Percentiles rank a stretch among this genome's conserved stretches.
These are phyloP conservation scores for Linum usitatissimum DNA, from an alignment of 345 rosid genomes.

Conservation along the genomic window DNA sequence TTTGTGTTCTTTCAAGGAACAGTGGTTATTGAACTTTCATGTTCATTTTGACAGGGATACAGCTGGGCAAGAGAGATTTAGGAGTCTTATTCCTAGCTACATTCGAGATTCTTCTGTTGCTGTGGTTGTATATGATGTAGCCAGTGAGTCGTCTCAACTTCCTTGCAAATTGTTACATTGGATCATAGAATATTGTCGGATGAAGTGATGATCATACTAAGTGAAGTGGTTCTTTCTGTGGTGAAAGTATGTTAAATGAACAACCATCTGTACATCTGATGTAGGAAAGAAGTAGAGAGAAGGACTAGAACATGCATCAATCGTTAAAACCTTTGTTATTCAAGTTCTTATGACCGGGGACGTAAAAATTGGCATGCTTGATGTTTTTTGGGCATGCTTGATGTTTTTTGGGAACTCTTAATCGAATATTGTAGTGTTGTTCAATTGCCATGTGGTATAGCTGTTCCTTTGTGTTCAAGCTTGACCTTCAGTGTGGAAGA, in stretches of 20 bases:
- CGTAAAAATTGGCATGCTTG: not conserved
- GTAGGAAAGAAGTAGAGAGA: too few relatives aligned
- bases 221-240: not conserved
- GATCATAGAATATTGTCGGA: too few relatives aligned
- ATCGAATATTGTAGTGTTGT: not conserved
- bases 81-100: slow-evolving; percentile 7
- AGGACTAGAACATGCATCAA: too few relatives aligned
- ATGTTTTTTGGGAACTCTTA: not conserved
- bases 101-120: slow-evolving; percentile 5
- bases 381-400: not conserved
- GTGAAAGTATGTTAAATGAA: too few relatives aligned
- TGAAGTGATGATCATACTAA: not conserved
- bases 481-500: not conserved
- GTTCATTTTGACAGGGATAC: not conserved
- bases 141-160: not conserved
- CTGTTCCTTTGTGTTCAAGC: not conserved
- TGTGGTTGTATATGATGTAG: slow-evolving; percentile 3
- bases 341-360: not conserved
- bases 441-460: not conserved
- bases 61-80: slow-evolving; percentile 3
- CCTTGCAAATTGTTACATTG: not conserved
- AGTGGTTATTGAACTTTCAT: not conserved
- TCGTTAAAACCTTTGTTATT: not conserved
- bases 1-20: not conserved
- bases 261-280: too few relatives aligned